Percentiles rank a stretch among this genome's conserved stretches.
Evolutionary conservation across 805 yeast species (phyloP).

Genomic region (Wickerhamomyces mucosus): DNA sequence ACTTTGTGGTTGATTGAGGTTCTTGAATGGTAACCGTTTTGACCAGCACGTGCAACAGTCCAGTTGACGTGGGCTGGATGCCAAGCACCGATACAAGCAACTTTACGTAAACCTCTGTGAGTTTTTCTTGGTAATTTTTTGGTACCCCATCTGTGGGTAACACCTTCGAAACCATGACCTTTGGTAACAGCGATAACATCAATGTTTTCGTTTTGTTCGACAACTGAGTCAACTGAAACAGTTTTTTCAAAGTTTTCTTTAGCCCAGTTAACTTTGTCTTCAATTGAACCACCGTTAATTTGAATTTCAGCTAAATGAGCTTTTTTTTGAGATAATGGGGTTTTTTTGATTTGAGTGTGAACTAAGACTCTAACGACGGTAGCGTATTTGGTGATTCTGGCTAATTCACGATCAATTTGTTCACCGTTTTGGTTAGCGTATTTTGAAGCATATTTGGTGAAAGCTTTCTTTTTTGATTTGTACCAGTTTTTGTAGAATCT

Average conservation of each 20-base stretch:
- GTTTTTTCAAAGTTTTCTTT: conserved; percentile 98
- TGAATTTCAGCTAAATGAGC: conserved; percentile 99
- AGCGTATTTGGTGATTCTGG: conserved; percentile 98
- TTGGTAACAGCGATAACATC: conserved; percentile 99
- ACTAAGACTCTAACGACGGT: conserved; percentile 97
- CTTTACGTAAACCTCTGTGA: conserved; percentile 99
- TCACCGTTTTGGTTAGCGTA: conserved; percentile 85
- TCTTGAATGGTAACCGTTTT: conserved; percentile 99
- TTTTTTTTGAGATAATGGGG: conserved; percentile 98
- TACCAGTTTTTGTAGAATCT: conserved; percentile 99
- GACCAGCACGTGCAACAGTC: conserved; percentile 99
- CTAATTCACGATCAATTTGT: conserved; percentile 89
- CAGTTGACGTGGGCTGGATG: conserved; percentile 99
- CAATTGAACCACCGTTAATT: conserved; percentile 97
- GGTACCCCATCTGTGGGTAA: conserved; percentile 99
- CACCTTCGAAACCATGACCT: conserved; percentile 99
- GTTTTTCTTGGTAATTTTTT: conserved; percentile 99
- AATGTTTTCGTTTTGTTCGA: conserved; percentile 97
- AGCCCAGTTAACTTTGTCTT: conserved; percentile 99
- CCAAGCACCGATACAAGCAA: conserved; percentile 99
- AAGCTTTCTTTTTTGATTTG: conserved; percentile 99
- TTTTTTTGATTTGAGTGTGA: conserved; percentile 99
- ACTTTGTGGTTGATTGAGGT: conserved; percentile 99
- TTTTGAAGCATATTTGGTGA: conserved; percentile 99
- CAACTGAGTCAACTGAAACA: conserved; percentile 88